Evolutionary conservation across 352 stramenopile genomes (phyloP), one percentile per base, ranked within the genome.

Genomic region (Pythium myriotylum): DNA sequence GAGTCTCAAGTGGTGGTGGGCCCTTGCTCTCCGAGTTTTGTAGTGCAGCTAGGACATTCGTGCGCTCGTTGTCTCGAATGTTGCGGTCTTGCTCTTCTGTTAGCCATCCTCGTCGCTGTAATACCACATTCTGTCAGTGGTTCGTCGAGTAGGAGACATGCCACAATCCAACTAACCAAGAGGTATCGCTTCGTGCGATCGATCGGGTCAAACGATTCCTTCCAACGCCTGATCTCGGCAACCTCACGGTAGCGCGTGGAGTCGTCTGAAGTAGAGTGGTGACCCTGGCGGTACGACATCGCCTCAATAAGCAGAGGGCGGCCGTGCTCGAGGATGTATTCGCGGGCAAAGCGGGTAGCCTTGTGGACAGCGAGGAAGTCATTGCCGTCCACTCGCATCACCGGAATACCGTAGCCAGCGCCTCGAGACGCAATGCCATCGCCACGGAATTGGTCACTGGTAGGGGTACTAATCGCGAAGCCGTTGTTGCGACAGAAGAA

Each of bases 401-500:
- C 90, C 4, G 92, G 89, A 68, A 99, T 99, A n/a, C 97, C 97
- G 62, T 99, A 99, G 19, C 95, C 97, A 52, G 80, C 86, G 27
- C 93, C 96, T 39, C 97, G 78, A 6, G 88, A 95, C 3, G 97
- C 88, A 41, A 99, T 98, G 14, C 97, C 97, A 70, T 99, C 97
- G 45, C 97, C 97, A 37, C 89, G 84, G 82, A 98, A 99, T 77
- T 99, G 97, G 67, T 99, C 97, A 33, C 75, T 71, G 2, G 95
- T 92, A 5, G 96, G 89, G n/a, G 97, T 99, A 59, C 86, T 95
- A 61, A 99, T 99, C 7, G 97, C 97, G 68, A 98, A 99, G 3
- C 97, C 96, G 74, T 99, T 99, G 79, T 99, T 99, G 14, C 97
- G 82, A 67, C 94, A 98, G 70, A 99, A 96, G 73, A 99, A 99